These are phyloP conservation scores for Tetradesmus obliquus DNA, from an alignment of 139 green algal genomes.

Conservation along the genomic window DNA sequence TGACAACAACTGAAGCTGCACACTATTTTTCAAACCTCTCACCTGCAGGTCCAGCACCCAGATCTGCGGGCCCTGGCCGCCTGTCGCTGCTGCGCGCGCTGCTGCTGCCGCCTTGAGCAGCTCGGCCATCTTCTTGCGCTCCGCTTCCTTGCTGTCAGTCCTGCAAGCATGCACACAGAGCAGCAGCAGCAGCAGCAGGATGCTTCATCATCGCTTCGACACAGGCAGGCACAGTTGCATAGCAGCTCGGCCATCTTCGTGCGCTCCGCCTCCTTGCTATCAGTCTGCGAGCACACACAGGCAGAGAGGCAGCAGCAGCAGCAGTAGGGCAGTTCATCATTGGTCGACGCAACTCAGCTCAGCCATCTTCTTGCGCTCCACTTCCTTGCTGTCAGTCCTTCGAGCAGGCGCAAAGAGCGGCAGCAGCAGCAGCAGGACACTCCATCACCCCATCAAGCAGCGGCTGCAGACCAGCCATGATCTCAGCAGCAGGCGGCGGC, in stretches of 20 bases:
- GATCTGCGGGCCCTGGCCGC: slow-evolving; percentile 9
- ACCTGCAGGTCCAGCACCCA: slow-evolving; percentile 34
- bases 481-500: slow-evolving; percentile 31
- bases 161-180: background rate
- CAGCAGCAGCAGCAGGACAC: background rate
- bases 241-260: no score
- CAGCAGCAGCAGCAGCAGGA: slow-evolving; percentile 2
- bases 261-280: no score
- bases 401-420: background rate
- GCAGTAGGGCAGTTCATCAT: no score
- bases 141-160: slow-evolving; percentile 32
- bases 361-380: slow-evolving; percentile 22
- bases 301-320: background rate
- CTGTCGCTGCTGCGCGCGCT: background rate
- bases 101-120: background rate
- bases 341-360: background rate
- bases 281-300: no score
- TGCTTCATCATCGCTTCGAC: background rate
- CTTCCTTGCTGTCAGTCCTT: slow-evolving; percentile 40
- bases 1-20: background rate
- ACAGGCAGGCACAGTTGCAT: no score
- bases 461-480: slow-evolving; percentile 20
- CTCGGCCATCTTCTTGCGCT: slow-evolving; percentile 21
- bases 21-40: background rate
- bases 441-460: background rate